Percentiles rank a stretch among this genome's conserved stretches.
Evolutionary conservation across 108 stramenopile species (phyloP).

Genomic region (Parmales sp.): DNA sequence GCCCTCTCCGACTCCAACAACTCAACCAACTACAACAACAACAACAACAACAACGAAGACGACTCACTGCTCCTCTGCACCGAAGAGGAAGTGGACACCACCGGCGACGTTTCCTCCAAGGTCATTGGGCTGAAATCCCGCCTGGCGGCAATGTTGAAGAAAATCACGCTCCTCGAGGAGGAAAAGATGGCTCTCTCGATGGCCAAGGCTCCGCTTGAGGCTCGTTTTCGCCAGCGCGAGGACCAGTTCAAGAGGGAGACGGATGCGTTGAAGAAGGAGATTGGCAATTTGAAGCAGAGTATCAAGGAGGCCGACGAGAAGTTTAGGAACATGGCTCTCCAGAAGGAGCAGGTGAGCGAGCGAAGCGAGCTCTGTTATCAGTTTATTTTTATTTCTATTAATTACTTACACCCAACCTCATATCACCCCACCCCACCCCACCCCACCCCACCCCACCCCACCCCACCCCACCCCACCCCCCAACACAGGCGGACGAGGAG

Average conservation of each 20-base stretch:
- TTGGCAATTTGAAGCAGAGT: conserved; percentile 36
- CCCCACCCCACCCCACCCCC: too few relatives aligned
- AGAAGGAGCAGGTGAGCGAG: conserved; percentile 51
- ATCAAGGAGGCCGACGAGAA: conserved; percentile 54
- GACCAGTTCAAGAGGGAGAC: conserved; percentile 60
- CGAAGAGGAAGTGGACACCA: too few relatives aligned
- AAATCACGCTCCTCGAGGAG: conserved; percentile 58
- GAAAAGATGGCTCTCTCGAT: conserved; percentile 70
- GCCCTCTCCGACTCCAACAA: too few relatives aligned
- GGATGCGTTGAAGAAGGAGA: conserved; percentile 47
- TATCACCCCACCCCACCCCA: too few relatives aligned
- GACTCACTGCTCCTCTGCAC: too few relatives aligned
- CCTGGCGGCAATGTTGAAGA: conserved; percentile 53
- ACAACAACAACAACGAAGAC: too few relatives aligned
- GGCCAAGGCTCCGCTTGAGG: conserved; percentile 75
- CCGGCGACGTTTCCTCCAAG: too few relatives aligned
- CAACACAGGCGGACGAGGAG: conserved; percentile 55
- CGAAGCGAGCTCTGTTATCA: too few relatives aligned
- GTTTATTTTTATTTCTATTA: too few relatives aligned
- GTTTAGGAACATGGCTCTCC: conserved; percentile 48
- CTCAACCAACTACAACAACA: too few relatives aligned
- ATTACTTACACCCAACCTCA: too few relatives aligned
- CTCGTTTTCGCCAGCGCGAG: conserved; percentile 68
- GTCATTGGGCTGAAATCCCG: conserved; percentile 49
- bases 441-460: too few relatives aligned